These are phyloP conservation scores for Colletotrichum eremochloae DNA, from an alignment of 2,329 filamentous ascomycete species.

Conservation along the genomic window DNA sequence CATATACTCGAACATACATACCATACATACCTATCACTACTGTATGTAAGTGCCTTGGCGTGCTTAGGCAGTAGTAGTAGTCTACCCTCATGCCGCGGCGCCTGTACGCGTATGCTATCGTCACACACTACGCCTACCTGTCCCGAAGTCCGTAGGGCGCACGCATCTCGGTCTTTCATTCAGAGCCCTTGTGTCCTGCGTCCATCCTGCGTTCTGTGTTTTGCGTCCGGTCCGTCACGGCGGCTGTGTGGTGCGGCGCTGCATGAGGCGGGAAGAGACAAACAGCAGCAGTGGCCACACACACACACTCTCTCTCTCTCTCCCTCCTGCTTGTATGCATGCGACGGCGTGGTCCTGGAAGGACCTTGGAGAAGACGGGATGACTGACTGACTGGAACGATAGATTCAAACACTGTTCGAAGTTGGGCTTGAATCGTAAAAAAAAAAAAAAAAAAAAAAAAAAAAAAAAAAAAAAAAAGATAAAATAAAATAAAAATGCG, in stretches of 20 bases:
- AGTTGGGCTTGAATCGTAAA: background rate
- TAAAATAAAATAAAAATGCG: no score
- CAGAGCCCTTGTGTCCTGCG: background rate
- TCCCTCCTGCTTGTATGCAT: constrained; percentile 4
- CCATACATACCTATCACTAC: no score
- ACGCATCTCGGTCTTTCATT: background rate
- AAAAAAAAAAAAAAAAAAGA: no score
- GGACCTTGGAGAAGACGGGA: background rate
- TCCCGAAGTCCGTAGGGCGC: background rate
- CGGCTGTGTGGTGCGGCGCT: constrained; percentile 16
- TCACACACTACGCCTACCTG: background rate
- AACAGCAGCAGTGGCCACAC: background rate
- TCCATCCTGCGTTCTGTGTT: constrained; percentile 2
- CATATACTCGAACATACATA: no score
- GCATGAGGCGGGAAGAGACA: constrained; percentile 6
- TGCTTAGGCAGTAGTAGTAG: no score
- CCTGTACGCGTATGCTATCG: no score
- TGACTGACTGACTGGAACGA: background rate
- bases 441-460: background rate
- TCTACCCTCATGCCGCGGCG: background rate
- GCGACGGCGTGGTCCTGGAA: constrained; percentile 6
- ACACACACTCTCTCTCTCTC: no score
- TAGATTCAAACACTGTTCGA: background rate
- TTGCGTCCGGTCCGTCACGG: background rate
- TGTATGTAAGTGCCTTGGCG: no score